Conservation (phyloP, 2,329 filamentous ascomycete species). For the Nemania serpens region DNA sequence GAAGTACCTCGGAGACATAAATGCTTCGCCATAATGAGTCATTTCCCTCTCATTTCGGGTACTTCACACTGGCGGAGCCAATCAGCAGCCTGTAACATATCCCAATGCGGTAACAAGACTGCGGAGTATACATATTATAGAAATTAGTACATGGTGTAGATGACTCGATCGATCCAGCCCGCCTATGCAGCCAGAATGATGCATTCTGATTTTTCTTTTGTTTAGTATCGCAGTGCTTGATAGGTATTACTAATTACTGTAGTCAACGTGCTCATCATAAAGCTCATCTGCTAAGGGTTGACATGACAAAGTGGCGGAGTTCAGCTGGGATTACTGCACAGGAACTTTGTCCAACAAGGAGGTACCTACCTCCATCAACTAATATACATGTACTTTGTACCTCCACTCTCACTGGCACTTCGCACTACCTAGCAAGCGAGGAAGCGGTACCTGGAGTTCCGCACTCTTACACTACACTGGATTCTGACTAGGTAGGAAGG, state of each 20-base stretch:
- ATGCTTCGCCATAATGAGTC: background rate
- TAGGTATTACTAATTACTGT: too few species aligned
- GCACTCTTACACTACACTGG: background rate
- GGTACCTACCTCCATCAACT: too few species aligned
- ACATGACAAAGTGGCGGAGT: background rate
- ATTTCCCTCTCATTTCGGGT: background rate
- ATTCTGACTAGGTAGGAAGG: background rate
- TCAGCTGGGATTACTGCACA: background rate
- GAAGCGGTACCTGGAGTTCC: too few species aligned
- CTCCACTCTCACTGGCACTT: too few species aligned
- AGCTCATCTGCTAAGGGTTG: too few species aligned
- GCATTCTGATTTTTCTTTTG: slow-evolving; percentile 7
- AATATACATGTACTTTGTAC: too few species aligned
- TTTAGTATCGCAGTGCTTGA: background rate
- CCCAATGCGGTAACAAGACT: background rate
- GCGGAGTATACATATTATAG: too few species aligned
- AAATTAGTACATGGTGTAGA: too few species aligned
- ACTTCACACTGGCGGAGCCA: background rate
- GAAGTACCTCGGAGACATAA: background rate
- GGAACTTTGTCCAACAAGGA: too few species aligned
- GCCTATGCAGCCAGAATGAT: slow-evolving; percentile 11
- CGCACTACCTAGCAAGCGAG: too few species aligned
- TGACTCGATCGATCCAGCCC: too few species aligned
- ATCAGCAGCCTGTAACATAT: background rate
- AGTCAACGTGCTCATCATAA: too few species aligned